Percentiles rank a stretch among this genome's conserved stretches.
These are phyloP conservation scores for Blastobotrys arbuscula DNA, from an alignment of 1,139 yeast species.

Conservation along the genomic window DNA sequence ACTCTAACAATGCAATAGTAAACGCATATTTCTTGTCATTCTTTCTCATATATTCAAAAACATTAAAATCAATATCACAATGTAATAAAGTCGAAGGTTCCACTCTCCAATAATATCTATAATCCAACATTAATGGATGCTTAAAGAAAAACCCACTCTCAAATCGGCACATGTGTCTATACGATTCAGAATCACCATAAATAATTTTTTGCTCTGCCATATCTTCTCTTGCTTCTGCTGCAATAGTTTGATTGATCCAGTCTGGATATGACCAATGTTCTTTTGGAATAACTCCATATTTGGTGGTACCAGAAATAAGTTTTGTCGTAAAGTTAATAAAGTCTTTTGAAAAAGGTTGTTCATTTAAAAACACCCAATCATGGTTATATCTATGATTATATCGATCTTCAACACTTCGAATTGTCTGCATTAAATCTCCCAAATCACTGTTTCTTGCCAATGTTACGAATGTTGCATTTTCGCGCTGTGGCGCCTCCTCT, in stretches of 20 bases:
- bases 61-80: constrained; percentile 79
- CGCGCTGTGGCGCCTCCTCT: neutral
- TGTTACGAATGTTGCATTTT: constrained; percentile 54
- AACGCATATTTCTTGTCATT: constrained; percentile 71
- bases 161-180: constrained; percentile 86
- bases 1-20: constrained; percentile 78
- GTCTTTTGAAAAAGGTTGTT: constrained; percentile 48
- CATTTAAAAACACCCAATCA: constrained; percentile 78
- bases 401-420: constrained; percentile 60
- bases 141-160: constrained; percentile 88
- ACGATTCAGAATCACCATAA: constrained; percentile 62
- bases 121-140: constrained; percentile 64
- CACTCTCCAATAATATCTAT: constrained; percentile 90
- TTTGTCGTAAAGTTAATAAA: constrained; percentile 42
- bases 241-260: constrained; percentile 54
- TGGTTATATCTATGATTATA: constrained; percentile 62
- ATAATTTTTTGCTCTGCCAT: constrained; percentile 47
- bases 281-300: constrained; percentile 57
- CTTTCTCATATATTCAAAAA: constrained; percentile 74
- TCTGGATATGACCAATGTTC: constrained; percentile 74
- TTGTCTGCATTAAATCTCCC: constrained; percentile 48
- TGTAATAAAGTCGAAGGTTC: constrained; percentile 77
- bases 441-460: constrained; percentile 66
- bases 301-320: constrained; percentile 53
- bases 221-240: constrained; percentile 44